Percentiles rank a stretch among this genome's conserved stretches.
These are phyloP conservation scores for Boletus sp. DNA, from an alignment of 768 basidiomycete species.

Conservation along the genomic window DNA sequence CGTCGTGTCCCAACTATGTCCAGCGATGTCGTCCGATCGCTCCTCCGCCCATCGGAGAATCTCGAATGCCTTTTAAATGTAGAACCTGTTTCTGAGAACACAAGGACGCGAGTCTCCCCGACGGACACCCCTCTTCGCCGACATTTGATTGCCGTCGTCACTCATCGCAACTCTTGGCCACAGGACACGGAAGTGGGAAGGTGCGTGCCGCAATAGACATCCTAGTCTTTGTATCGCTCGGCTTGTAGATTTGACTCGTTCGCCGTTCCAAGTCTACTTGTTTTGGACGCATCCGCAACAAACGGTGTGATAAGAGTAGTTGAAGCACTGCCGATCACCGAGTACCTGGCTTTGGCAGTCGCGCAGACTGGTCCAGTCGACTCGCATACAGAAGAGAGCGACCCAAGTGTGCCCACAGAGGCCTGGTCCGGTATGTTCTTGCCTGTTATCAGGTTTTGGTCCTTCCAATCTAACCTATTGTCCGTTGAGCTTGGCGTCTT, in stretches of 20 bases:
- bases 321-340: constrained; percentile 48
- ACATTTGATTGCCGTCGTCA: constrained; percentile 44
- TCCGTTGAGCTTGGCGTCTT: constrained; percentile 48
- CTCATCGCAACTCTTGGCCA: constrained; percentile 44
- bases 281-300: constrained; percentile 7
- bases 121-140: neutral
- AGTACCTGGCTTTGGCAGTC: constrained; percentile 52
- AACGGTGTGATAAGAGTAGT: constrained; percentile 2
- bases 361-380: constrained; percentile 51
- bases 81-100: constrained; percentile 11
- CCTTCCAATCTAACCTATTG: neutral
- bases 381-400: constrained; percentile 23
- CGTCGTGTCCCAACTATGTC: neutral
- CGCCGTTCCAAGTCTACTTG: constrained; percentile 15
- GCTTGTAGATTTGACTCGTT: too few species aligned
- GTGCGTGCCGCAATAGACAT: constrained; percentile 32
- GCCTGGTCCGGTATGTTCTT: constrained; percentile 38
- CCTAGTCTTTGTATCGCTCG: too few species aligned
- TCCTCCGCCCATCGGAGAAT: constrained; percentile 45
- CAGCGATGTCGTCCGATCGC: constrained; percentile 14
- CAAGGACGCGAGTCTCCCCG: neutral
- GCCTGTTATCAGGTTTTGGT: neutral
- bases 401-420: constrained; percentile 33
- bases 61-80: constrained; percentile 45
- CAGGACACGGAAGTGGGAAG: constrained; percentile 52